Conservation (phyloP, 2,329 filamentous ascomycete genomes). For the Fusarium cicatricum region DNA sequence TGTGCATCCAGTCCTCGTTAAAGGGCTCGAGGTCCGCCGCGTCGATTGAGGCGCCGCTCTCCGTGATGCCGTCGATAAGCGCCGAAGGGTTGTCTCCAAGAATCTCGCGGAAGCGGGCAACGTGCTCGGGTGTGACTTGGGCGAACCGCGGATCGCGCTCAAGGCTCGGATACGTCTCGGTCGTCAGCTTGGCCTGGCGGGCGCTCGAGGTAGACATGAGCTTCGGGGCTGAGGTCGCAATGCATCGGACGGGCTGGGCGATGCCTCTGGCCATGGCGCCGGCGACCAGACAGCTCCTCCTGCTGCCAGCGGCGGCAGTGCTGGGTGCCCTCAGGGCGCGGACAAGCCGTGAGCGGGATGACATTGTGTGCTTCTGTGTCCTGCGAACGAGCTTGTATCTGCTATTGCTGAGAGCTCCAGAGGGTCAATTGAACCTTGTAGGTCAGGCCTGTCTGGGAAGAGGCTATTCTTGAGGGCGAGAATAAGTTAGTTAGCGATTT, state of each 20-base stretch:
- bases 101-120: slow-evolving; percentile 82
- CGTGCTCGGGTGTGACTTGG: slow-evolving; percentile 78
- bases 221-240: slow-evolving; percentile 44
- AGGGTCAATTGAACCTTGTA: slow-evolving; percentile 14
- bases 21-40: slow-evolving; percentile 89
- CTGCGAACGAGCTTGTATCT: neutral
- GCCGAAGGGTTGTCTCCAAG: slow-evolving; percentile 77
- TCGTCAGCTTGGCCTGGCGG: slow-evolving; percentile 71
- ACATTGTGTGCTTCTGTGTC: slow-evolving; percentile 26
- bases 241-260: slow-evolving; percentile 28
- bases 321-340: slow-evolving; percentile 37
- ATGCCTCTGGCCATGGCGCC: slow-evolving; percentile 12
- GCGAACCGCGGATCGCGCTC: slow-evolving; percentile 81
- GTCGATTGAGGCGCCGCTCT: slow-evolving; percentile 67
- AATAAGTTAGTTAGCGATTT: slow-evolving; percentile 21
- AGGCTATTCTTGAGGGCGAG: neutral
- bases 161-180: slow-evolving; percentile 84
- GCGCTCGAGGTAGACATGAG: slow-evolving; percentile 38
- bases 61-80: slow-evolving; percentile 82
- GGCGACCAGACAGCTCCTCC: slow-evolving; percentile 23
- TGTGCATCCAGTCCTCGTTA: slow-evolving; percentile 99
- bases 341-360: slow-evolving; percentile 38
- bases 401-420: neutral
- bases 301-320: slow-evolving; percentile 20
- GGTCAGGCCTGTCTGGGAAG: neutral